A percentile compares a stretch with the other conserved stretches of the same genome.
Evolutionary conservation across 441 rosid species (phyloP).

Genomic region (Omphalea diandra): DNA sequence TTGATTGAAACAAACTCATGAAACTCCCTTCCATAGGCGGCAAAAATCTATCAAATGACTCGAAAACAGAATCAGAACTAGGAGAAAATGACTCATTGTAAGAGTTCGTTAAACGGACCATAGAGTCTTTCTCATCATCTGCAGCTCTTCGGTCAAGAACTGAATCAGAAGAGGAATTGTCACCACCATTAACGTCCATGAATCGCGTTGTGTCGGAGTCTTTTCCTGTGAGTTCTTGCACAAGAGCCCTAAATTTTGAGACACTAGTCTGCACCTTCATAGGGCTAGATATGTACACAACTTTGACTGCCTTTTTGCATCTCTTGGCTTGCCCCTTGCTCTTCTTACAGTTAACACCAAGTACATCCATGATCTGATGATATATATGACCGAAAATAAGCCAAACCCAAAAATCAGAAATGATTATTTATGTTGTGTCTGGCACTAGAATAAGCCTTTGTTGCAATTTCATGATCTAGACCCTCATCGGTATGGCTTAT

Average conservation of each 20-base stretch:
- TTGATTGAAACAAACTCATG: conserved; percentile 26
- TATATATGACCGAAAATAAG: neutral
- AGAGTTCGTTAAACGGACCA: neutral
- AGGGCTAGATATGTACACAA: conserved; percentile 82
- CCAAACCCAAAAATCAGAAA: neutral
- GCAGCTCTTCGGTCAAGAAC: neutral
- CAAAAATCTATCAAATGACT: conserved; percentile 16
- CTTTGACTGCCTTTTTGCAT: conserved; percentile 47
- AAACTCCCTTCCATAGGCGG: conserved; percentile 25
- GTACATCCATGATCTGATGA: conserved; percentile 24
- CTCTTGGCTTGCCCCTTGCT: conserved; percentile 22
- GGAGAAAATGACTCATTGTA: conserved; percentile 12
- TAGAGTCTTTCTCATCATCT: neutral
- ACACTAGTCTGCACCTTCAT: conserved; percentile 72
- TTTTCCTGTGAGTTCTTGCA: conserved; percentile 86
- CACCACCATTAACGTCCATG: conserved; percentile 9
- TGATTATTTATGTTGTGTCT: neutral
- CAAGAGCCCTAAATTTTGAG: conserved; percentile 70
- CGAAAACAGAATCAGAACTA: conserved; percentile 23
- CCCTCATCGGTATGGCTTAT: conserved; percentile 1
- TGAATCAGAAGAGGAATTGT: neutral
- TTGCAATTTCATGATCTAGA: neutral
- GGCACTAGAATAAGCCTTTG: neutral
- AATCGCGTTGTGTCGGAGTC: conserved; percentile 48
- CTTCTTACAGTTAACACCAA: conserved; percentile 32